Evolutionary conservation across 2,329 filamentous ascomycete species (phyloP), one percentile per base, ranked within the genome.

Genomic region (Aspergillus sp.): DNA sequence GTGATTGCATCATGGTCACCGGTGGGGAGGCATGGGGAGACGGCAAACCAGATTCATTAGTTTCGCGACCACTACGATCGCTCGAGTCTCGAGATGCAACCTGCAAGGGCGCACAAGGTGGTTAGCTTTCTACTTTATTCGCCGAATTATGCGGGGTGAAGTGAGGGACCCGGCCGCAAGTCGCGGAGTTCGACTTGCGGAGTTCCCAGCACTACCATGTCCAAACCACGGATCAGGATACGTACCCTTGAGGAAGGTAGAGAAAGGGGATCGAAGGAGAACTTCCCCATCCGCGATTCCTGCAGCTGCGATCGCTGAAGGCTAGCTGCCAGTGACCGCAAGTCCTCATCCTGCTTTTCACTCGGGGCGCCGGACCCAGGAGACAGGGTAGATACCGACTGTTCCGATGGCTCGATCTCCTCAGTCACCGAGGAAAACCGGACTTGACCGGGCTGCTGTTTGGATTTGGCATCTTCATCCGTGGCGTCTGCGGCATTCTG

Each of bases 231-330:
- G 25, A 11, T 7, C n/a, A n/a, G 21, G 46, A 36, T 40, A 72
- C 72, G 48, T 73, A 77, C 73, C 58, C 73, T 71, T 41, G 67
- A 74, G 14, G 71, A 65, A 54, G 94, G 93, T 48, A 97, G 79
- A 32, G 94, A 97, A 58, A 96, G 86, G 31, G 93, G 88, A 69
- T 97, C 92, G 66, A 92, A 97, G 41, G 88, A 86, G 73, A 91
- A 96, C 68, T 91, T 89, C 68, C 88, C 88, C 78, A 96, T 84
- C 58, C 92, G 85, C 52, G 85, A 82, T 63, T 92, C 88, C 75
- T 97, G 92, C 56, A 96, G 80, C 62, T 87, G 85, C 44, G 86
- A 82, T 57, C 85, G 84, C 59, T 91, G 88, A 21, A 96, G 77
- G 20, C 84, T 86, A 61, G 85, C 83, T 47, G 88, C 86, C 56